Conservation (phyloP, 2,329 filamentous ascomycete species). For the Pseudonectria foliicola region DNA sequence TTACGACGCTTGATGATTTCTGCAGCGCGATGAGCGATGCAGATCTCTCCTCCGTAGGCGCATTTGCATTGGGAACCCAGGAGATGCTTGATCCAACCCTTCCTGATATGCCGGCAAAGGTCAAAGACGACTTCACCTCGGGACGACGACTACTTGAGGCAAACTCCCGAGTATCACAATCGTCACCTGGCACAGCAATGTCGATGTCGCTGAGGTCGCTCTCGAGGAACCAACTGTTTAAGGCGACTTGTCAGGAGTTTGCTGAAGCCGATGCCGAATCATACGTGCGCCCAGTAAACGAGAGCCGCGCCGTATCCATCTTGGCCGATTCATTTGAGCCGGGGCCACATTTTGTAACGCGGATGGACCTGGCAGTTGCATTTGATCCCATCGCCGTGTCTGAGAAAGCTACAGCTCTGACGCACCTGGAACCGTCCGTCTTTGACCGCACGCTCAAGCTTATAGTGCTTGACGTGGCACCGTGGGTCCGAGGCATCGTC, state of each 20-base stretch:
- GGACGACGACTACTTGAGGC: slow-evolving; percentile 44
- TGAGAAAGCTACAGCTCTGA: slow-evolving; percentile 32
- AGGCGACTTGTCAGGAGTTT: slow-evolving; percentile 1
- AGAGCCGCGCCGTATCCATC: slow-evolving; percentile 25
- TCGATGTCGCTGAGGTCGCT: slow-evolving; percentile 25
- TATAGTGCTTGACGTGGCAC: slow-evolving; percentile 72
- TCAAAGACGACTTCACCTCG: slow-evolving; percentile 43
- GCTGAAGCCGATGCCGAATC: slow-evolving; percentile 1
- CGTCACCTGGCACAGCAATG: slow-evolving; percentile 17
- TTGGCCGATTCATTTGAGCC: slow-evolving; percentile 33
- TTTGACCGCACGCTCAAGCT: slow-evolving; percentile 65
- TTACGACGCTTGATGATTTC: slow-evolving; percentile 48
- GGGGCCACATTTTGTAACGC: slow-evolving; percentile 27
- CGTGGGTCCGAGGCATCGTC: slow-evolving; percentile 82
- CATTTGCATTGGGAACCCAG: slow-evolving; percentile 38
- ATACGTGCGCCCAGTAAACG: slow-evolving; percentile 23
- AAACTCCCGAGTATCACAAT: slow-evolving; percentile 27
- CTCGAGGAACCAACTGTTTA: slow-evolving; percentile 18
- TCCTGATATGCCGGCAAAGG: slow-evolving; percentile 44
- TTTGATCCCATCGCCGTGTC: slow-evolving; percentile 54
- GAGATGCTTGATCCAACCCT: slow-evolving; percentile 55
- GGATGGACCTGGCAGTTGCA: slow-evolving; percentile 49
- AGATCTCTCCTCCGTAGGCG: slow-evolving; percentile 51
- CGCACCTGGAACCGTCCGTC: slow-evolving; percentile 57
- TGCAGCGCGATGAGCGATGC: slow-evolving; percentile 56